Evolutionary conservation across 2,329 filamentous ascomycete species (phyloP), one percentile per base, ranked within the genome.

Genomic region (Passalora sequoiae): DNA sequence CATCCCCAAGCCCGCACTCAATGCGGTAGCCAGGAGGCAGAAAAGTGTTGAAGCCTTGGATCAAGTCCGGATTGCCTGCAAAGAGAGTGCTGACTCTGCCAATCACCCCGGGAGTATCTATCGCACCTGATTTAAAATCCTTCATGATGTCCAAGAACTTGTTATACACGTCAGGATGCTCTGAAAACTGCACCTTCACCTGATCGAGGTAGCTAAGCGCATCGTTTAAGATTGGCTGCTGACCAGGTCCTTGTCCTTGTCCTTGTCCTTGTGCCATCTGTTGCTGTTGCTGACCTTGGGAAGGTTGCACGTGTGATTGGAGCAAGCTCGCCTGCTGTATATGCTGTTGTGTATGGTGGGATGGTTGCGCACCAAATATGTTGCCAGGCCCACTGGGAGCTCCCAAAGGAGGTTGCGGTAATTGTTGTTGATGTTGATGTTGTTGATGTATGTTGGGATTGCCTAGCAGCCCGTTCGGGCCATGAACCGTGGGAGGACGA

Each of bases 121-220:
- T 98, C 3, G 89, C 89, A 69, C 95, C 91, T 59, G 89, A 95
- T 69, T 98, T 98, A 66, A 98, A 98, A 58, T 98, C 92, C 62
- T 98, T 98, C 92, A 98, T 98, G 37, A 98, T 98, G 58, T 98
- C 92, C 33, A 98, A 71, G 58, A 98, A 97, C 27, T 86, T 77
- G 60, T 97, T 97, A 61, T 98, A 98, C 0, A 98, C 92, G 65
- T 97, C 91, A 3, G 92, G 89, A 55, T 96, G 89, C 51, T 97
- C 91, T 48, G 89, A 86, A 57, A 98, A 98, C 61, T 95, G 89
- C 20, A 97, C 89, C 68, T 98, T 98, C 52, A 98, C 92, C 66
- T 97, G 92, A 62, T 98, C 92, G 17, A 98, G 78, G 62, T 98
- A 98, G 60, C 89, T 96, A 32, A 98, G 76, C 22, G 92, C 92